Evolutionary conservation across 1,284 basidiomycete genomes (phyloP), one percentile per base, ranked within the genome.

Genomic region (Heterobasidion occidentale): DNA sequence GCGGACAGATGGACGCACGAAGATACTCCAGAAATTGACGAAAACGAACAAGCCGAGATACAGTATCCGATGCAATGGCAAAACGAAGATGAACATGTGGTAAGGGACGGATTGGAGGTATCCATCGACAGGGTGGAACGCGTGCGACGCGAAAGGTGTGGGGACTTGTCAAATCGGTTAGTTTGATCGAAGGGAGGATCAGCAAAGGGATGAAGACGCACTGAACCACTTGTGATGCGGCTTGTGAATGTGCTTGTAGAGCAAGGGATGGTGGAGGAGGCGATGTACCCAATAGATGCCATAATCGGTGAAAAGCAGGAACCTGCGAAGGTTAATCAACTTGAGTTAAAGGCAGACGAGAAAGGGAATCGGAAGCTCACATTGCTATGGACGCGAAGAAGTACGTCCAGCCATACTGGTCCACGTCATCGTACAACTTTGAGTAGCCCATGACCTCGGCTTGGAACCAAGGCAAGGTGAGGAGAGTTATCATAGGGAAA

Each of bases 191-290:
- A 45, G 17, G 36, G 44, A 17, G 48, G n/a, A 20, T 46, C 36
- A 54, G 49, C 19, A 57, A 47, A 19, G 12, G 42, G 27, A 45
- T 17, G 7, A 81, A 19, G 47, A 57, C 90, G 61, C 69, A 94
- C 92, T 84, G 63, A 98, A 79, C 97, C 97, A 99, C 73, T 93
- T 97, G 80, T 99, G 96, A 72, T 99, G 96, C 0, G 95, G 93
- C 72, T 97, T 98, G 73, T 97, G 95, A 53, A 98, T 65, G 63
- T 81, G 77, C 72, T 96, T 98, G 80, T 99, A 99, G 58, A 97
- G 68, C 27, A 78, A 59, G 0, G 95, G 96, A 61, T 91, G 79
- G 70, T 99, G 96, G 58, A 97, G 79, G 72, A 83, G 76, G n/a
- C 96, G 84, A 69, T 99, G 96, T 27, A 95, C 78, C 92, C 94